Conservation (phyloP, 1,139 yeast species). For the Lodderomyces metapsilosis region DNA sequence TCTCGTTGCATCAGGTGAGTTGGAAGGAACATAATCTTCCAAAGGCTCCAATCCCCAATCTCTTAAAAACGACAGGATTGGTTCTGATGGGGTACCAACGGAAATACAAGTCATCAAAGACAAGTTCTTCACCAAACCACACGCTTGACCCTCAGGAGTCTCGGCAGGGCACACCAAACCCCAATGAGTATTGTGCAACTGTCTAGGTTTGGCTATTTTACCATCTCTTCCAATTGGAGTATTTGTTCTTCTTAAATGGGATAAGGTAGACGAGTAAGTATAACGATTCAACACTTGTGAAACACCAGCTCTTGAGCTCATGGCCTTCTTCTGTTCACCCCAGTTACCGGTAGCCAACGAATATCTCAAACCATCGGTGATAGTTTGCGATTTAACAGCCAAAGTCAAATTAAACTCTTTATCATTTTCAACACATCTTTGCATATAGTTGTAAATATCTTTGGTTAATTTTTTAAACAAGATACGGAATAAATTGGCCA, state of each 20-base stretch:
- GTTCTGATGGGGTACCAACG: constrained; percentile 96
- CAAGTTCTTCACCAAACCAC: constrained; percentile 96
- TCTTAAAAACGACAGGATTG: constrained; percentile 86
- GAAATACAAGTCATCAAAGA: constrained; percentile 97
- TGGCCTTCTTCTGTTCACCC: constrained; percentile 99
- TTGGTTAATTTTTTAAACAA: constrained; percentile 90
- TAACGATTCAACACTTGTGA: constrained; percentile 97
- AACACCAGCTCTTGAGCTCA: constrained; percentile 99
- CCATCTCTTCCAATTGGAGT: constrained; percentile 99
- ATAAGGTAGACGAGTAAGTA: constrained; percentile 94
- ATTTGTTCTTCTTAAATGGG: constrained; percentile 97
- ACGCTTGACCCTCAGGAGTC: constrained; percentile 99
- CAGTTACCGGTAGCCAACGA: constrained; percentile 99
- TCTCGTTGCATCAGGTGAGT: constrained; percentile 87
- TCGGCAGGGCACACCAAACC: constrained; percentile 99
- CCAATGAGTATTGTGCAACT: constrained; percentile 98
- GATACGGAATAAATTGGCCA: constrained; percentile 92
- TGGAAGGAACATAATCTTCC: constrained; percentile 93
- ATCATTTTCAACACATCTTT: constrained; percentile 96
- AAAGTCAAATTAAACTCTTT: constrained; percentile 93
- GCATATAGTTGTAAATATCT: constrained; percentile 97
- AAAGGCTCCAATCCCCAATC: constrained; percentile 99
- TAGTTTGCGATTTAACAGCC: constrained; percentile 95
- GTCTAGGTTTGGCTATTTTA: constrained; percentile 97
- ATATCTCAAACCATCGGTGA: constrained; percentile 95